These are phyloP conservation scores for Akanthomyces dipterigenus DNA, from an alignment of 2,329 filamentous ascomycete genomes.

Conservation along the genomic window DNA sequence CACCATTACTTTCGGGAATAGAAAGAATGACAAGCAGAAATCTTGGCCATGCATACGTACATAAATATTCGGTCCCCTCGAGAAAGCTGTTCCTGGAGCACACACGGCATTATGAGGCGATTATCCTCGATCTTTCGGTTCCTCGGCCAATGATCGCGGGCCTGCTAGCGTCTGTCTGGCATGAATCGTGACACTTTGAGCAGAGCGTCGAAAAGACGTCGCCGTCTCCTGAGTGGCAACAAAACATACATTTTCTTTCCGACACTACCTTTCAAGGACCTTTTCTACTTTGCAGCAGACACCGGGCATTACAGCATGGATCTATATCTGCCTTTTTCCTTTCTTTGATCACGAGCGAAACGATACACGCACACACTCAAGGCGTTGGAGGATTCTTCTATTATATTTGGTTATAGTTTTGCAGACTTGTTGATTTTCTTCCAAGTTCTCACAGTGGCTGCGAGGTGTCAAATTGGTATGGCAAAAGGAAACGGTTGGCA, in stretches of 20 bases:
- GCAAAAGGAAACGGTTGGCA: not conserved
- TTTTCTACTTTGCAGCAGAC: not conserved
- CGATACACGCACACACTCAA: constrained; percentile 8
- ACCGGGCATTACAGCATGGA: constrained; percentile 6
- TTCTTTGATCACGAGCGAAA: constrained; percentile 2
- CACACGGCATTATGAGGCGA: no score
- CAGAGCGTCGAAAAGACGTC: no score
- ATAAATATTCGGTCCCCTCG: no score
- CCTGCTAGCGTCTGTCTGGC: not conserved
- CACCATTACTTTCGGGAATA: no score
- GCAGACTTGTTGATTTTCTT: not conserved
- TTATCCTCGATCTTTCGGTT: no score
- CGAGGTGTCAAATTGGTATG: not conserved
- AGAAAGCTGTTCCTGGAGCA: no score
- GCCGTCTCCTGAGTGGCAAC: not conserved
- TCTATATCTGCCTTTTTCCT: not conserved
- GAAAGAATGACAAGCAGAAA: no score
- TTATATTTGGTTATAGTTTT: not conserved
- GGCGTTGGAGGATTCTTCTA: not conserved
- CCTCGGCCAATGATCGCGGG: no score
- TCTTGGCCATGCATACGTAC: no score
- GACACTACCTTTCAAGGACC: not conserved
- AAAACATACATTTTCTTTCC: not conserved
- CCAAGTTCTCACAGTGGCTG: not conserved
- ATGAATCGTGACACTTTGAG: not conserved